Evolutionary conservation across 306 rosid species (phyloP).

Genomic region (Cotoneaster glaucophyllus): DNA sequence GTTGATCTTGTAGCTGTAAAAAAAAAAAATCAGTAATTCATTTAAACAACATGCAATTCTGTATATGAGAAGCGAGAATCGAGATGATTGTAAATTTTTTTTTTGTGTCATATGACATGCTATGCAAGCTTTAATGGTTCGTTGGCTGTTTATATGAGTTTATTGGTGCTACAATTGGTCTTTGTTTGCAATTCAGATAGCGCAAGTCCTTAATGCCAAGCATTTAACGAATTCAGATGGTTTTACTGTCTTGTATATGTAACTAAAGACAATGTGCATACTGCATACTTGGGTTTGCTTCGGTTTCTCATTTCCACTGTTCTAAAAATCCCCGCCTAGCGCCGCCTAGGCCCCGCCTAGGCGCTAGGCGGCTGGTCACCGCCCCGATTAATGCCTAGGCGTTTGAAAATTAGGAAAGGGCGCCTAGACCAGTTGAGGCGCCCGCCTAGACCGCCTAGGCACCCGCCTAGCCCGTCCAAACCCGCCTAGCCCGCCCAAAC

Average conservation of each 20-base stretch:
- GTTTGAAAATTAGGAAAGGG: no score
- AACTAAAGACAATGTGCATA: neutral
- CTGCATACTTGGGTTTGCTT: neutral
- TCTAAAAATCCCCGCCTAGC: no score
- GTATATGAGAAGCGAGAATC: neutral
- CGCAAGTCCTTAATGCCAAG: neutral
- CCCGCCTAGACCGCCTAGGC: no score
- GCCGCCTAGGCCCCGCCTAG: no score
- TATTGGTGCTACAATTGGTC: neutral
- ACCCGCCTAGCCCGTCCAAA: no score
- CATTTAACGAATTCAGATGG: neutral
- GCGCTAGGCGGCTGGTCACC: no score
- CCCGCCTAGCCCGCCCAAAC: no score
- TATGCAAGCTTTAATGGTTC: neutral
- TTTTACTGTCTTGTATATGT: neutral
- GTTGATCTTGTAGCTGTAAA: neutral
- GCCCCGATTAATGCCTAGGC: no score
- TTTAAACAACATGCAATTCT: neutral
- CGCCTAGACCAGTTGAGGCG: no score
- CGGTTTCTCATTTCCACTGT: neutral
- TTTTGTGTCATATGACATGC: neutral
- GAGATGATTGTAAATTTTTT: neutral
- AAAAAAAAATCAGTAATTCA: no score
- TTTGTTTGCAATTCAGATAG: constrained; percentile 2
- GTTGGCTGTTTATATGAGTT: neutral